These are phyloP conservation scores for Hansenula anomala DNA, from an alignment of 1,139 yeast species.

Conservation along the genomic window DNA sequence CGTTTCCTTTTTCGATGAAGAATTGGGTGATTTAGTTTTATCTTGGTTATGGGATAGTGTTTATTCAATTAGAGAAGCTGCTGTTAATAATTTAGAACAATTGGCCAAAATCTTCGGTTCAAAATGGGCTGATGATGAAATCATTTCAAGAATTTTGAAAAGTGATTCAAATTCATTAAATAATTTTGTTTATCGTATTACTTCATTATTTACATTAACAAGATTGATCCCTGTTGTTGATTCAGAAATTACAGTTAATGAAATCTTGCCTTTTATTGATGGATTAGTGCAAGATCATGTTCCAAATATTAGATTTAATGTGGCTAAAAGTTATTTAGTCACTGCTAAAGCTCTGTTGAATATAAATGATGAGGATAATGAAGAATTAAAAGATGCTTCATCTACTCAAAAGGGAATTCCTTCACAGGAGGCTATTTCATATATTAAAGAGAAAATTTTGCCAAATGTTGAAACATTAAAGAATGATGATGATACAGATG, in stretches of 20 bases:
- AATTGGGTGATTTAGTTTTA: slow-evolving; percentile 84
- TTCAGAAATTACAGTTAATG: slow-evolving; percentile 48
- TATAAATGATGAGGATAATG: slow-evolving; percentile 9
- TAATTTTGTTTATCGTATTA: slow-evolving; percentile 80
- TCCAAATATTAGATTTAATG: slow-evolving; percentile 92
- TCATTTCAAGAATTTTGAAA: slow-evolving; percentile 68
- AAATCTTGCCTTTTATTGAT: slow-evolving; percentile 75
- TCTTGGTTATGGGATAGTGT: slow-evolving; percentile 99
- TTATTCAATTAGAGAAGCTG: slow-evolving; percentile 94
- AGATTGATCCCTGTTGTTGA: slow-evolving; percentile 69
- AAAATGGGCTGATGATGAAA: slow-evolving; percentile 86
- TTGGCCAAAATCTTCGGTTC: slow-evolving; percentile 87
- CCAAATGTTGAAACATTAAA: slow-evolving; percentile 62
- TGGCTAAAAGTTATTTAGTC: slow-evolving; percentile 75
- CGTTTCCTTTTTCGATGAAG: slow-evolving; percentile 87
- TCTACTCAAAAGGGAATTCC: too few species aligned
- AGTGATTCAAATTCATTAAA: slow-evolving; percentile 36
- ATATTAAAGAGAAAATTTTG: slow-evolving; percentile 52
- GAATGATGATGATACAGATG: slow-evolving; percentile 83
- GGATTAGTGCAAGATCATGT: slow-evolving; percentile 74
- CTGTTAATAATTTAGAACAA: slow-evolving; percentile 76
- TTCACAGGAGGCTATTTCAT: slow-evolving; percentile 29
- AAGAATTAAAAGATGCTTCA: too few species aligned
- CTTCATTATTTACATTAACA: slow-evolving; percentile 84
- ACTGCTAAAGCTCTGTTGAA: slow-evolving; percentile 47